These are phyloP conservation scores for Aegilops speltoides DNA, from an alignment of 176 grass and related monocot genomes.

Conservation along the genomic window DNA sequence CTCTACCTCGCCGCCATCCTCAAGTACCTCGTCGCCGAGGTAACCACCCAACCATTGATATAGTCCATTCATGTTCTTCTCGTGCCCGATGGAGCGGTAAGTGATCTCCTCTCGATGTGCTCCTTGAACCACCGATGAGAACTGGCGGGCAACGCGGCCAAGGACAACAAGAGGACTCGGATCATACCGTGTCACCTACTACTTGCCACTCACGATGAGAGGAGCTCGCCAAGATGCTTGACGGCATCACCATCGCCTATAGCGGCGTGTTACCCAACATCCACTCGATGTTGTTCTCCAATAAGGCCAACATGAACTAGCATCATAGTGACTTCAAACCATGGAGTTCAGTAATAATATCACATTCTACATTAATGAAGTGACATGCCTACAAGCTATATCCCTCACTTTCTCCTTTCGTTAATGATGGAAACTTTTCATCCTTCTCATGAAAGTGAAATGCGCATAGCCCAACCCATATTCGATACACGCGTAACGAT, in stretches of 20 bases:
- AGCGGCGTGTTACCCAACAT: conserved; percentile 31
- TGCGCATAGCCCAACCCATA: too few species aligned
- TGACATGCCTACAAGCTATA: too few species aligned
- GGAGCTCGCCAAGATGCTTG: conserved; percentile 26
- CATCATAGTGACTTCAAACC: too few species aligned
- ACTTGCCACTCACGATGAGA: conserved; percentile 11
- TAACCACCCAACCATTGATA: background rate
- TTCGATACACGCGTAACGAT: too few species aligned
- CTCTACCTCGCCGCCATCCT: conserved; percentile 36
- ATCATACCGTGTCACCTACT: conserved; percentile 26
- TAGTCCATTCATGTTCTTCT: background rate
- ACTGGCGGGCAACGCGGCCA: conserved; percentile 17
- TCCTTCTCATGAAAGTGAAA: too few species aligned
- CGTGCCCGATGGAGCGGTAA: background rate
- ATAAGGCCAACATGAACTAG: background rate
- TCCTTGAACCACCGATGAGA: background rate
- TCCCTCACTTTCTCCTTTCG: too few species aligned
- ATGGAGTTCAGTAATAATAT: too few species aligned
- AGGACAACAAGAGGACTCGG: conserved; percentile 38
- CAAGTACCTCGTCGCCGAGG: conserved; percentile 36
- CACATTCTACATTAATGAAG: too few species aligned
- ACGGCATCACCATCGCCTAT: background rate
- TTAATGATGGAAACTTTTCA: too few species aligned
- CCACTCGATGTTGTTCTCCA: background rate
- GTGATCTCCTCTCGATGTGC: background rate